Percentiles rank a stretch among this genome's conserved stretches.
phyloP scores from a whole-genome alignment of 768 basidiomycete species.

The Russula brevipes region DNA sequence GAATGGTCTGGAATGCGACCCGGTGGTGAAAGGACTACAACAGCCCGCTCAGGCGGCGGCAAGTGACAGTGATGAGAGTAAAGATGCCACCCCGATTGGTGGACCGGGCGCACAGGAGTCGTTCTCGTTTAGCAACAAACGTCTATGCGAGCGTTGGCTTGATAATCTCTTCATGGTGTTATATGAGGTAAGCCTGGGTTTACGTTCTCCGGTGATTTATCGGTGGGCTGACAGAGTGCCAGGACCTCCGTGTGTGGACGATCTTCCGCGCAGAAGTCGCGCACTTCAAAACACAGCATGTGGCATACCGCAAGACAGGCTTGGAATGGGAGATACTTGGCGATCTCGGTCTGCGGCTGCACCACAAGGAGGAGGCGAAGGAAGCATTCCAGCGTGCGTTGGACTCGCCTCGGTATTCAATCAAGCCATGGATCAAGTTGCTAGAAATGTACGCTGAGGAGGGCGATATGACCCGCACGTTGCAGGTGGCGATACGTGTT shows the following conservation, averaged over 20 bases:
- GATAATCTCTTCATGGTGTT: constrained; percentile 98
- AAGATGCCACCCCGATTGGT: constrained; percentile 23
- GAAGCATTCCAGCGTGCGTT: constrained; percentile 95
- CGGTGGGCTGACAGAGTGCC: not conserved
- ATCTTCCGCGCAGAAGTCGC: constrained; percentile 98
- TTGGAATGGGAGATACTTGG: constrained; percentile 98
- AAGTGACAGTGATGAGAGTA: constrained; percentile 29
- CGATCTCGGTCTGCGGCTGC: constrained; percentile 85
- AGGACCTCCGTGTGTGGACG: constrained; percentile 97
- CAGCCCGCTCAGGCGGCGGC: constrained; percentile 43
- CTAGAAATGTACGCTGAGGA: constrained; percentile 98
- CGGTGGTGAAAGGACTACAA: constrained; percentile 33
- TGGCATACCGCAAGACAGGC: constrained; percentile 95
- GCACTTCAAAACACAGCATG: constrained; percentile 98
- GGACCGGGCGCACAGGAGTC: constrained; percentile 43
- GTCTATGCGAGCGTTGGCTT: constrained; percentile 95
- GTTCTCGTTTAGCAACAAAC: constrained; percentile 93
- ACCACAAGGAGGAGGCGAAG: constrained; percentile 98
- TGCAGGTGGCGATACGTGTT: constrained; percentile 89
- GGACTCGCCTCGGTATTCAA: constrained; percentile 77
- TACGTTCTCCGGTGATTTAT: not conserved
- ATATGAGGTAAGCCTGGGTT: constrained; percentile 67
- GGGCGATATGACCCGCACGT: constrained; percentile 82
- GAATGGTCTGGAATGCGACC: constrained; percentile 33
- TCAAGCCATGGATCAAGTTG: constrained; percentile 89